phyloP scores from a whole-genome alignment of 441 rosid species.

The Isatis lusitanica region DNA sequence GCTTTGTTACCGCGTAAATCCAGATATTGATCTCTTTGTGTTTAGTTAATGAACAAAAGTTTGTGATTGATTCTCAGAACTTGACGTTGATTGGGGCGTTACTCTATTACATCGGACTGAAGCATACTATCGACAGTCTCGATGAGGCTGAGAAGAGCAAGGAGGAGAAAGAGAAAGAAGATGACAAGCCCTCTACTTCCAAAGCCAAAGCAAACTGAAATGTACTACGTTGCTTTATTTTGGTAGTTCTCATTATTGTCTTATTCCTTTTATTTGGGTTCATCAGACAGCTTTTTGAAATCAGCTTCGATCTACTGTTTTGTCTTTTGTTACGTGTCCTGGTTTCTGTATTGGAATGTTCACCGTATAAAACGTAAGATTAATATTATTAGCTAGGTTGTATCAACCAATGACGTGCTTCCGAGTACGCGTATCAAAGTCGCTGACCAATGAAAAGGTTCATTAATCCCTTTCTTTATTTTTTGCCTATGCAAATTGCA shows the following conservation, averaged over 20 bases:
- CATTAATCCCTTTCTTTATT: neutral
- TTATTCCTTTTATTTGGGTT: too few relatives aligned
- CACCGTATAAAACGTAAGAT: neutral
- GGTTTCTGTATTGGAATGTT: neutral
- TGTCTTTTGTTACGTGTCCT: neutral
- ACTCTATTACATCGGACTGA: constrained; percentile 36
- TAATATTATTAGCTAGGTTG: too few relatives aligned
- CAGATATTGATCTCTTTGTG: neutral
- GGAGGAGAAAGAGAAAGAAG: constrained; percentile 15
- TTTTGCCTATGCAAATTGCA: neutral
- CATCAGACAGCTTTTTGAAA: neutral
- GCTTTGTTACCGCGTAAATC: neutral
- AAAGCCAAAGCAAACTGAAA: constrained; percentile 16
- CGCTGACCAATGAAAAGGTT: neutral
- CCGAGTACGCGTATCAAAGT: neutral
- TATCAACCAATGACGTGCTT: neutral
- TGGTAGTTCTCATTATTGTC: neutral
- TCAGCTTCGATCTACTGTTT: neutral
- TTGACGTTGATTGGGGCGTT: constrained; percentile 36
- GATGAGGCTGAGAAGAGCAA: constrained; percentile 13
- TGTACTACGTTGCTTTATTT: neutral
- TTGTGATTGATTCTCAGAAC: constrained; percentile 15
- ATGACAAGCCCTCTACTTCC: constrained; percentile 22
- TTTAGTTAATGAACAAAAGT: neutral
- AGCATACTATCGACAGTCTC: constrained; percentile 28